Conservation (phyloP, 2,329 filamentous ascomycete genomes). For the Xylariaceae sp. region DNA sequence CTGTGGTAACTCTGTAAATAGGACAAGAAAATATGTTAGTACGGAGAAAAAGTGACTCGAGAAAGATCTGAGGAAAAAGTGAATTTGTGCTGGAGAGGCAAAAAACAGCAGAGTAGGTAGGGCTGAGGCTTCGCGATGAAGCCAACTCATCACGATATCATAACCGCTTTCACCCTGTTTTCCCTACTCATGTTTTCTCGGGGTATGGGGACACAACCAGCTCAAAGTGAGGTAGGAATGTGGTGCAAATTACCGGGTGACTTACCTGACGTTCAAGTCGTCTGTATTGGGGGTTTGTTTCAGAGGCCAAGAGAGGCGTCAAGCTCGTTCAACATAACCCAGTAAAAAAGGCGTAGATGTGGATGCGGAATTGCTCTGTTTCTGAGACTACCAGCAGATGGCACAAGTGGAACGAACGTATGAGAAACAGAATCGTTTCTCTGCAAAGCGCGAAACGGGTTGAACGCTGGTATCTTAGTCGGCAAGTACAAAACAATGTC, state of each 20-base stretch:
- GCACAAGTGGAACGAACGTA: slow-evolving; percentile 5
- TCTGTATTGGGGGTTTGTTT: slow-evolving; percentile 29
- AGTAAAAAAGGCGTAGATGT: slow-evolving; percentile 23
- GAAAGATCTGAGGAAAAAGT: slow-evolving; percentile 6
- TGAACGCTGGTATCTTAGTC: neutral
- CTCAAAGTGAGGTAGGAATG: slow-evolving; percentile 14
- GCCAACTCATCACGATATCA: slow-evolving; percentile 10
- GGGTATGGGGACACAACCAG: slow-evolving; percentile 9
- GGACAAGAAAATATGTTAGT: slow-evolving; percentile 10
- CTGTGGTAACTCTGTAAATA: slow-evolving; percentile 10
- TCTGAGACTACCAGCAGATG: slow-evolving; percentile 12
- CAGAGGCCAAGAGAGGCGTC: slow-evolving; percentile 21
- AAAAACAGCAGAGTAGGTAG: slow-evolving; percentile 2
- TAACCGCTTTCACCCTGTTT: slow-evolving; percentile 6
- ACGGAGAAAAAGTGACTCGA: slow-evolving; percentile 3
- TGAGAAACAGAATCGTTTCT: slow-evolving; percentile 2
- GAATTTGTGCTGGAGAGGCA: slow-evolving; percentile 6
- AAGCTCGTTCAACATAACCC: slow-evolving; percentile 18
- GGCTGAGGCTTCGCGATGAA: slow-evolving; percentile 3
- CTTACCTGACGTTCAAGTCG: slow-evolving; percentile 22
- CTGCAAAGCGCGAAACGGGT: neutral
- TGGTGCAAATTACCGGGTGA: slow-evolving; percentile 16
- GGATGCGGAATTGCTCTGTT: slow-evolving; percentile 15
- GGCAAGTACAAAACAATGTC: neutral
- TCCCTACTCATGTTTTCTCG: slow-evolving; percentile 2